These are phyloP conservation scores for Trypanosoma lewisi DNA, from an alignment of 208 protist genomes.

Conservation along the genomic window DNA sequence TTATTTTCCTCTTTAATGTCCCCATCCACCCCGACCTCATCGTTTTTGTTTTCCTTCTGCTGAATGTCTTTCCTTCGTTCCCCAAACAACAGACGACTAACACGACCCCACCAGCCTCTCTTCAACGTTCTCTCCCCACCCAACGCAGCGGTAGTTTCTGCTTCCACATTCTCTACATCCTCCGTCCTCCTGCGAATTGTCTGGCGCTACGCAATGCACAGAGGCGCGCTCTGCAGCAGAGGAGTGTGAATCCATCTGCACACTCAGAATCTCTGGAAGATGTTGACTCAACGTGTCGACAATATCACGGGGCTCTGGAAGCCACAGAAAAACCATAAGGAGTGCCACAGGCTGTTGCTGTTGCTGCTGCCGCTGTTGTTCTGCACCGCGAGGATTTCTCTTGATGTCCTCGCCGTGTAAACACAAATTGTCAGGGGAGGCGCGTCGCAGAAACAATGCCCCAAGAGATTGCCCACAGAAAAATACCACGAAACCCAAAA, in stretches of 20 bases:
- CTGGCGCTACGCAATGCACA: not conserved
- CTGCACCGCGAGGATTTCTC: too few relatives aligned
- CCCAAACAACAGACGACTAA: not conserved
- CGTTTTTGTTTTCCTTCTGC: not conserved
- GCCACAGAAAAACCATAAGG: conserved; percentile 8
- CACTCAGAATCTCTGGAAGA: not conserved
- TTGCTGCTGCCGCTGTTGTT: not conserved
- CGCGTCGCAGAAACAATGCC: not conserved
- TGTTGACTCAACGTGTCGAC: not conserved
- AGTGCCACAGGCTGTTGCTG: not conserved
- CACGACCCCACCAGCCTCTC: not conserved
- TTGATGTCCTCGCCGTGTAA: not conserved
- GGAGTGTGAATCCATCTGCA: not conserved
- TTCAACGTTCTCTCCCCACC: too few relatives aligned
- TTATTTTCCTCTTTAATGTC: not conserved
- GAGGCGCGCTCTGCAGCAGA: not conserved
- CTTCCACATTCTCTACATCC: too few relatives aligned
- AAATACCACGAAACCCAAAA: not conserved
- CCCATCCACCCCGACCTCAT: not conserved
- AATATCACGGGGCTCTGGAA: not conserved
- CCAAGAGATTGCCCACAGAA: not conserved
- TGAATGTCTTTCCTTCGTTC: not conserved
- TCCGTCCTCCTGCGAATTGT: not conserved
- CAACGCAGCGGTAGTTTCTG: too few relatives aligned
- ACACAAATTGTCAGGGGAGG: not conserved